Conservation (phyloP, 116 monocot genomes). For the Papilionanthe hybrid region DNA sequence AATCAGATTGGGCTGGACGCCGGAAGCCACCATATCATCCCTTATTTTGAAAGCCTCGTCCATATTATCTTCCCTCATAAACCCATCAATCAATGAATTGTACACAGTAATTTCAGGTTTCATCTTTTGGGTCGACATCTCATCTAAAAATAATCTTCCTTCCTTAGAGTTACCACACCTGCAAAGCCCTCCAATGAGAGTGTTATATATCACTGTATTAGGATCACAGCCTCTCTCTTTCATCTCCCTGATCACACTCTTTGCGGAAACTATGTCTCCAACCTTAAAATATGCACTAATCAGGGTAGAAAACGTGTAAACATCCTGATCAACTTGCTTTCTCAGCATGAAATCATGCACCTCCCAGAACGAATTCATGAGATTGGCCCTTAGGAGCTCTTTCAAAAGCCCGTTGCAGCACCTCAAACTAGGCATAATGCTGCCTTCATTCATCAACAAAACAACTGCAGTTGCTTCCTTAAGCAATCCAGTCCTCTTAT, state of each 20-base stretch:
- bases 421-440: slow-evolving; percentile 40
- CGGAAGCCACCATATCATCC: slow-evolving; percentile 51
- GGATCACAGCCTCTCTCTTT: slow-evolving; percentile 34
- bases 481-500: slow-evolving; percentile 52
- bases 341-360: slow-evolving; percentile 46
- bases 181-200: slow-evolving; percentile 56
- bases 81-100: slow-evolving; percentile 70
- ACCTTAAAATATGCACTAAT: slow-evolving; percentile 58
- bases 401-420: slow-evolving; percentile 76
- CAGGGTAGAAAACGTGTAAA: slow-evolving; percentile 53
- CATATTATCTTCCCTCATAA: slow-evolving; percentile 49
- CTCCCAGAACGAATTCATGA: slow-evolving; percentile 73
- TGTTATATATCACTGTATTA: slow-evolving; percentile 56
- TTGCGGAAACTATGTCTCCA: slow-evolving; percentile 45
- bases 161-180: slow-evolving; percentile 39
- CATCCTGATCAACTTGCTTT: slow-evolving; percentile 34
- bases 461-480: slow-evolving; percentile 42
- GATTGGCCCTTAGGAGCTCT: slow-evolving; percentile 50
- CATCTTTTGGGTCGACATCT: slow-evolving; percentile 43
- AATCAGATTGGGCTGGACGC: slow-evolving; percentile 39
- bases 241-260: slow-evolving; percentile 47
- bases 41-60: slow-evolving; percentile 53
- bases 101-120: slow-evolving; percentile 41
- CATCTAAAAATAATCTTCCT: slow-evolving; percentile 43
- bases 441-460: slow-evolving; percentile 43